A percentile compares a stretch with the other conserved stretches of the same genome.
phyloP scores from a whole-genome alignment of 768 basidiomycete species.

The Kwoniella dendrophila region DNA sequence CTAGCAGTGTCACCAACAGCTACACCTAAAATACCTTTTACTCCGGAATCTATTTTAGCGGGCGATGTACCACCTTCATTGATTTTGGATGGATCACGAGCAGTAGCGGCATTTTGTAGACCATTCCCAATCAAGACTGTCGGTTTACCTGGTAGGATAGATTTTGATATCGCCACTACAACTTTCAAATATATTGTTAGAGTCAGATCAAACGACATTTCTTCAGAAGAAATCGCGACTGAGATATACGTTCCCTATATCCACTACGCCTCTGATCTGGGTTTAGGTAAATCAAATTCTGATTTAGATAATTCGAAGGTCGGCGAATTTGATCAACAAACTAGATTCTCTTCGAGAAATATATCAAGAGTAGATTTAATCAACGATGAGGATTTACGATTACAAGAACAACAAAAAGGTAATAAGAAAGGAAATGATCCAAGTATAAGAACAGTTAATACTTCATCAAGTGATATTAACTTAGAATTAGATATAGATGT shows the following conservation, averaged over 20 bases:
- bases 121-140: slow-evolving; percentile 79
- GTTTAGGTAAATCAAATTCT: slow-evolving; percentile 9
- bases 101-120: slow-evolving; percentile 77
- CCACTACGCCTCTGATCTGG: slow-evolving; percentile 63
- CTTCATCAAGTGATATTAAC: not conserved
- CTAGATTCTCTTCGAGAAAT: slow-evolving; percentile 3
- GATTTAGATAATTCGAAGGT: not conserved
- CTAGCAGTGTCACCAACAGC: slow-evolving; percentile 13
- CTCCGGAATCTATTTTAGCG: slow-evolving; percentile 31
- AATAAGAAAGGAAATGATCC: not conserved
- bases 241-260: slow-evolving; percentile 90
- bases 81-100: slow-evolving; percentile 82
- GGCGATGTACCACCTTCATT: slow-evolving; percentile 58
- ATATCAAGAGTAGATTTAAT: slow-evolving; percentile 7
- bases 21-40: slow-evolving; percentile 18
- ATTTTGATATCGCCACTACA: slow-evolving; percentile 75
- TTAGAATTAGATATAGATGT: slow-evolving; percentile 43
- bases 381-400: not conserved
- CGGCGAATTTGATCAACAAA: not conserved
- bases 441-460: slow-evolving; percentile 12
- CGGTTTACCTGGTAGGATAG: slow-evolving; percentile 67
- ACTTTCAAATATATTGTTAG: slow-evolving; percentile 69
- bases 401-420: not conserved
- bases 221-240: slow-evolving; percentile 63
- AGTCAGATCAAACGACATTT: slow-evolving; percentile 66